A percentile compares a stretch with the other conserved stretches of the same genome.
phyloP scores from a whole-genome alignment of 768 basidiomycete species.

The Termitomyces sp. region DNA sequence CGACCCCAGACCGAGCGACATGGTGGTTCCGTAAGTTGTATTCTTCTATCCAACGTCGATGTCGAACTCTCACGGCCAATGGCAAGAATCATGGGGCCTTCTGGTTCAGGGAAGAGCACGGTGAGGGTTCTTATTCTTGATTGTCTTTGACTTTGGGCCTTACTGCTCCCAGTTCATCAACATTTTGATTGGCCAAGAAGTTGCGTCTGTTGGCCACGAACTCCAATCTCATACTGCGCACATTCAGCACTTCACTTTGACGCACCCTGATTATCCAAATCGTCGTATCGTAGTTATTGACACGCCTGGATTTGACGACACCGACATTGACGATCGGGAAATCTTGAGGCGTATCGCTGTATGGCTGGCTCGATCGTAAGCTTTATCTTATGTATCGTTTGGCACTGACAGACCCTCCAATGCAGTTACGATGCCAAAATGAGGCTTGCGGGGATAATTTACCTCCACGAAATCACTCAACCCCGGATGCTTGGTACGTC shows the following conservation, averaged over 20 bases:
- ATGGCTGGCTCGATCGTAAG: conserved; percentile 19
- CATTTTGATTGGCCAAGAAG: conserved; percentile 16
- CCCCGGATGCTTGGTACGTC: conserved; percentile 39
- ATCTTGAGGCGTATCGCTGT: conserved; percentile 17
- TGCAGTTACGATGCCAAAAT: conserved; percentile 22
- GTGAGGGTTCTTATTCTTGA: background rate
- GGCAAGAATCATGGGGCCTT: conserved; percentile 18
- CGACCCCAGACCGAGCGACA: conserved; percentile 11
- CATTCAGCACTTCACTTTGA: conserved; percentile 17
- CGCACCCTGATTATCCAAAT: conserved; percentile 13
- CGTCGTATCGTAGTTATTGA: conserved; percentile 18
- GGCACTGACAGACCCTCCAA: background rate
- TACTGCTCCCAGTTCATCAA: conserved; percentile 20
- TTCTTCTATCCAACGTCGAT: background rate
- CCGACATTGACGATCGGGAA: conserved; percentile 16
- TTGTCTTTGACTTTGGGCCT: background rate
- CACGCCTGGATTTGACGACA: conserved; percentile 23
- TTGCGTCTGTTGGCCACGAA: conserved; percentile 14
- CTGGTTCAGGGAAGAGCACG: conserved; percentile 19
- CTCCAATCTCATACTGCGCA: conserved; percentile 17
- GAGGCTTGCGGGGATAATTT: conserved; percentile 26
- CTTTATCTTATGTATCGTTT: background rate
- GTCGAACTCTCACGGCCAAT: background rate
- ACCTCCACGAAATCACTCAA: conserved; percentile 29
- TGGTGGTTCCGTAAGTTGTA: conserved; percentile 14